phyloP scores from a whole-genome alignment of 1,284 basidiomycete genomes.

The Cystobasidiaceae sp. region DNA sequence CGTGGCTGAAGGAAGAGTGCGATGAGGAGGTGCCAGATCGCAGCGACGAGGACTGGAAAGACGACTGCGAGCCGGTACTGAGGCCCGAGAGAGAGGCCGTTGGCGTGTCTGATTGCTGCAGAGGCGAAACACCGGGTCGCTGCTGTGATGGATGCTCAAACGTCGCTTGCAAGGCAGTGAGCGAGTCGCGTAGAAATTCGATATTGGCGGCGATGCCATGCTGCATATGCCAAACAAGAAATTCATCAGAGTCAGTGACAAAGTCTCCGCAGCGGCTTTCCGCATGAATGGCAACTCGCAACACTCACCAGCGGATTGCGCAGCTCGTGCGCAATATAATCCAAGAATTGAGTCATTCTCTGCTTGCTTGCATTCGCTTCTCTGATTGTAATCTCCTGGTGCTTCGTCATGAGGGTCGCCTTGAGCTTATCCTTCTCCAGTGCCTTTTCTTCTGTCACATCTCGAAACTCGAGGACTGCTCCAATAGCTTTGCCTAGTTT shows the following conservation, averaged over 20 bases:
- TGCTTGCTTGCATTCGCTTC: slow-evolving; percentile 25
- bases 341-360: slow-evolving; percentile 29
- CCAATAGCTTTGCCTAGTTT: slow-evolving; percentile 8
- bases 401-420: slow-evolving; percentile 20
- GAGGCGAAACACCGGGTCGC: neutral
- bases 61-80: slow-evolving; percentile 12
- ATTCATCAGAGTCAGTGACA: neutral
- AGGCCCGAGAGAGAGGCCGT: no score
- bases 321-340: slow-evolving; percentile 27
- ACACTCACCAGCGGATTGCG: slow-evolving; percentile 29
- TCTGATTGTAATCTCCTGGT: slow-evolving; percentile 26
- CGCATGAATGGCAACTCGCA: no score
- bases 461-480: slow-evolving; percentile 19
- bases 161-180: neutral
- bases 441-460: slow-evolving; percentile 22
- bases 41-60: no score
- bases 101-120: neutral
- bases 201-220: slow-evolving; percentile 29
- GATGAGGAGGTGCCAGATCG: neutral
- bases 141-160: neutral
- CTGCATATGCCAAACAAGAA: neutral
- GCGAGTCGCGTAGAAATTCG: slow-evolving; percentile 17
- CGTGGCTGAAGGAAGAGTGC: neutral
- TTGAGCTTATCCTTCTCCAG: slow-evolving; percentile 17
- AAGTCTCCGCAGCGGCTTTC: neutral